A percentile compares a stretch with the other conserved stretches of the same genome.
Conservation (phyloP, 768 basidiomycete species). For the Infundibulicybe gibba region DNA sequence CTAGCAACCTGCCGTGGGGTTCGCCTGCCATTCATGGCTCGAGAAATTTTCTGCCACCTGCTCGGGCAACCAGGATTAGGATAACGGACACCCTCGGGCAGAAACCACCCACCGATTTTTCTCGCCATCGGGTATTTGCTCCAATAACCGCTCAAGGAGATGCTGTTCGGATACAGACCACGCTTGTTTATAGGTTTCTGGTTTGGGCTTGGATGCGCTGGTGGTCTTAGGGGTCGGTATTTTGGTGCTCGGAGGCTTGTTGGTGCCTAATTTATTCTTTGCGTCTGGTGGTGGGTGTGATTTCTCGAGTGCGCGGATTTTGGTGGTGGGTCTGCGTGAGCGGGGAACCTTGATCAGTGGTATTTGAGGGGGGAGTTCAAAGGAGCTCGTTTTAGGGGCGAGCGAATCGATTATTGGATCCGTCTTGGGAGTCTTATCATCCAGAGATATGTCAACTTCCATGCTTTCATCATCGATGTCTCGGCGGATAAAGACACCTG, state of each 20-base stretch:
- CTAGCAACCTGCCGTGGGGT: constrained; percentile 87
- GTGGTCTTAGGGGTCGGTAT: constrained; percentile 4
- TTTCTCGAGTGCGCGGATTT: background rate
- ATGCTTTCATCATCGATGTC: constrained; percentile 60
- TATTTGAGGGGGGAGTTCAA: background rate
- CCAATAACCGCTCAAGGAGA: constrained; percentile 67
- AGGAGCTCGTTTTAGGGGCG: background rate
- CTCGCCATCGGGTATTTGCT: constrained; percentile 75
- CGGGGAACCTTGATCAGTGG: background rate
- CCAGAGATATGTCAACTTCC: constrained; percentile 53
- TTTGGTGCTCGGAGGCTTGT: background rate
- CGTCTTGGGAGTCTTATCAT: constrained; percentile 15
- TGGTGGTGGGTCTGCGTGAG: background rate
- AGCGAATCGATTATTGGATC: background rate
- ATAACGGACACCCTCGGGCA: background rate
- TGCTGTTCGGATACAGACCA: constrained; percentile 80
- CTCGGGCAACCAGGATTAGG: constrained; percentile 1
- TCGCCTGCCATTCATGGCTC: constrained; percentile 72
- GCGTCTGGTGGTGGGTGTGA: background rate
- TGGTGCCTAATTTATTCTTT: background rate
- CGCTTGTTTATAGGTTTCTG: constrained; percentile 80
- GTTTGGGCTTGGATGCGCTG: constrained; percentile 36
- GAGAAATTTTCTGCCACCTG: constrained; percentile 81
- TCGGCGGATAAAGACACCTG: constrained; percentile 49
- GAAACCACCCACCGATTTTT: constrained; percentile 57